These are phyloP conservation scores for Gaertneriomyces sp. DNA, from an alignment of 192 early-diverging fungal genomes.

Conservation along the genomic window DNA sequence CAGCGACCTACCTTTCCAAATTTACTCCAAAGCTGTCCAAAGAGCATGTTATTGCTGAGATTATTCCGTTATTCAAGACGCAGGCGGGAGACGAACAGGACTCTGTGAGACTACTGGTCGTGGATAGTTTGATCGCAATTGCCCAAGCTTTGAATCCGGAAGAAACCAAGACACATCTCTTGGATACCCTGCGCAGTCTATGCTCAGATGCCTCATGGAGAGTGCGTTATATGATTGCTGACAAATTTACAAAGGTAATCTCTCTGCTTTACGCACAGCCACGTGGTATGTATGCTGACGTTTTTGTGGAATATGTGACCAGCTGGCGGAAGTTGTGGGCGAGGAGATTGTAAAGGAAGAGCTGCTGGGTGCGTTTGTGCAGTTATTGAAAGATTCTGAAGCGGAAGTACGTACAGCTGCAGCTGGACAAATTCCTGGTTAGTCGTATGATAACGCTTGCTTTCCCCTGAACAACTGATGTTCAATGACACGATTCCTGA, in stretches of 20 bases:
- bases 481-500: constrained; percentile 11
- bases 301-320: constrained; percentile 3
- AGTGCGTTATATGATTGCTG: constrained; percentile 98
- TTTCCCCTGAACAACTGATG: constrained; percentile 2
- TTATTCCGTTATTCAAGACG: constrained; percentile 82
- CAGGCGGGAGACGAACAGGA: constrained; percentile 80
- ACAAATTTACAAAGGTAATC: constrained; percentile 88
- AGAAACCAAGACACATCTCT: constrained; percentile 68
- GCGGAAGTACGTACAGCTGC: constrained; percentile 96
- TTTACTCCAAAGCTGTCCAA: constrained; percentile 68
- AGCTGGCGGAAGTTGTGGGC: constrained; percentile 81
- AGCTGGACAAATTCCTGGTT: constrained; percentile 85
- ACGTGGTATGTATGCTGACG: not conserved
- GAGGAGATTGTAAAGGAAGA: constrained; percentile 78
- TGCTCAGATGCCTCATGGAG: constrained; percentile 95
- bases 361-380: constrained; percentile 79
- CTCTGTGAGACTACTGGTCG: constrained; percentile 93
- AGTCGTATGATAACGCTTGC: too few relatives aligned
- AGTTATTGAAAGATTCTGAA: constrained; percentile 90
- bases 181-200: constrained; percentile 71
- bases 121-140: constrained; percentile 87
- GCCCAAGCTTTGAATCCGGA: constrained; percentile 74
- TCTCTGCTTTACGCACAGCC: not conserved
- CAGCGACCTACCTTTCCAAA: constrained; percentile 76
- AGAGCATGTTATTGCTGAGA: constrained; percentile 76